Percentiles rank a stretch among this genome's conserved stretches.
These are phyloP conservation scores for Pseudogymnoascus verrucosus DNA, from an alignment of 2,329 filamentous ascomycete genomes.

Conservation along the genomic window DNA sequence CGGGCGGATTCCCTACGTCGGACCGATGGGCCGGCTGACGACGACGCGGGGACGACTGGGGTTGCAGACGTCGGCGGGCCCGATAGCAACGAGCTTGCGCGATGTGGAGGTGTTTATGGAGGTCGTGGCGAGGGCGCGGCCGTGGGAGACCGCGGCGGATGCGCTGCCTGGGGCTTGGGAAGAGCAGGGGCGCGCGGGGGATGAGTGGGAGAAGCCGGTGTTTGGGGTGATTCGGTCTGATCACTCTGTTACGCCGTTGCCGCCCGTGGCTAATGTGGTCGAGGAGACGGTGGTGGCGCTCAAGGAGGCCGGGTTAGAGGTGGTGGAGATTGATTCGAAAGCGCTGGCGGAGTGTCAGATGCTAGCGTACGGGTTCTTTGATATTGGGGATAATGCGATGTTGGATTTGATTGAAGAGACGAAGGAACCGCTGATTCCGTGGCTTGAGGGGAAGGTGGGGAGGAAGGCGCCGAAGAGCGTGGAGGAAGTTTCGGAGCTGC, in stretches of 20 bases:
- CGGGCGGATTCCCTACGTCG: conserved; percentile 33
- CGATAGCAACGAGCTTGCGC: conserved; percentile 38
- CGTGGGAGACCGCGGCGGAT: conserved; percentile 40
- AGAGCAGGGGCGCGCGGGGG: conserved; percentile 21
- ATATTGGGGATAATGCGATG: conserved; percentile 45
- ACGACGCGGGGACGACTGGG: conserved; percentile 45
- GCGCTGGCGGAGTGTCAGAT: conserved; percentile 47
- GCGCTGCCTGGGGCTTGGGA: conserved; percentile 36
- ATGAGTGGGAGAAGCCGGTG: conserved; percentile 23
- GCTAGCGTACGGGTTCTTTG: conserved; percentile 50
- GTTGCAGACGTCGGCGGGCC: conserved; percentile 40
- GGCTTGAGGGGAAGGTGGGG: conserved; percentile 45
- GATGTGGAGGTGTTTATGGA: conserved; percentile 42
- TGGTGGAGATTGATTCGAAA: conserved; percentile 49
- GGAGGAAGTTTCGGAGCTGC: conserved; percentile 42
- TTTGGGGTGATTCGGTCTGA: conserved; percentile 44
- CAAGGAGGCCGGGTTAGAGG: conserved; percentile 40
- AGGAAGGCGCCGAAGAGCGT: conserved; percentile 40
- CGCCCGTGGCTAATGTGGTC: conserved; percentile 39
- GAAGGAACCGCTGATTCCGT: conserved; percentile 50
- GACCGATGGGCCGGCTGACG: conserved; percentile 38
- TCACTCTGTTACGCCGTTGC: conserved; percentile 42
- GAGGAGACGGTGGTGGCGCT: conserved; percentile 36
- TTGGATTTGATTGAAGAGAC: conserved; percentile 48
- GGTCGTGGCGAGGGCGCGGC: conserved; percentile 41